Evolutionary conservation across 192 early-diverging fungal genomes (phyloP).

Genomic region (Allomyces macrogynus): DNA sequence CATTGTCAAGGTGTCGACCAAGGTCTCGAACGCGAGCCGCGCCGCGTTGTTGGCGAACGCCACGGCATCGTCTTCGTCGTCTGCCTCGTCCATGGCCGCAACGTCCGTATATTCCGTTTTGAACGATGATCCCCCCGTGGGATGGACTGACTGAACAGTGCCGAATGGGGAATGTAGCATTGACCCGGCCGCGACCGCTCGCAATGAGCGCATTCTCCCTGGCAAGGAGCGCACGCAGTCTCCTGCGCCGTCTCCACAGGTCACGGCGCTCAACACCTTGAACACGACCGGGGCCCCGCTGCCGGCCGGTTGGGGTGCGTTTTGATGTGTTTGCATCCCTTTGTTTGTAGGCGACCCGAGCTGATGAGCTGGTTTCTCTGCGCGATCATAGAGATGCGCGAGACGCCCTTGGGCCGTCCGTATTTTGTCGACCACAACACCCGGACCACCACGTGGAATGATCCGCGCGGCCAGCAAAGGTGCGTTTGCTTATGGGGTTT

Average conservation of each 20-base stretch:
- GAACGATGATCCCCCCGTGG: no score
- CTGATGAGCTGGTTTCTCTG: neutral
- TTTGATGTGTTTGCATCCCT: neutral
- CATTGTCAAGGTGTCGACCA: slow-evolving; percentile 48
- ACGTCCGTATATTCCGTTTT: no score
- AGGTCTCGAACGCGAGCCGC: slow-evolving; percentile 23
- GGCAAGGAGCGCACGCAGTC: neutral
- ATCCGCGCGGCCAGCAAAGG: no score
- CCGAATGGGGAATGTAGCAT: no score
- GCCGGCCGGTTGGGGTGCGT: slow-evolving; percentile 53
- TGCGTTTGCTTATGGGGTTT: neutral
- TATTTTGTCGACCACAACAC: slow-evolving; percentile 40
- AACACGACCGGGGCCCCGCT: slow-evolving; percentile 46
- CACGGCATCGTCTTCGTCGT: neutral
- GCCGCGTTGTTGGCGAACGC: slow-evolving; percentile 7
- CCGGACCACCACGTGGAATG: slow-evolving; percentile 34
- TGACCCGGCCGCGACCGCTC: no score
- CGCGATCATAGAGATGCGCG: slow-evolving; percentile 24
- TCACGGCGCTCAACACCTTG: slow-evolving; percentile 12
- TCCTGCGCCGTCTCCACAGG: slow-evolving; percentile 7
- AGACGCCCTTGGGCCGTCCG: slow-evolving; percentile 34
- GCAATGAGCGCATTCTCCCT: no score
- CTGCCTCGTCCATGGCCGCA: no score
- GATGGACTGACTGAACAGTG: no score
- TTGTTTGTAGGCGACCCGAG: neutral